Evolutionary conservation across 2,329 filamentous ascomycete species (phyloP), one percentile per base, ranked within the genome.

Genomic region (Tolypocladium guangdongense): DNA sequence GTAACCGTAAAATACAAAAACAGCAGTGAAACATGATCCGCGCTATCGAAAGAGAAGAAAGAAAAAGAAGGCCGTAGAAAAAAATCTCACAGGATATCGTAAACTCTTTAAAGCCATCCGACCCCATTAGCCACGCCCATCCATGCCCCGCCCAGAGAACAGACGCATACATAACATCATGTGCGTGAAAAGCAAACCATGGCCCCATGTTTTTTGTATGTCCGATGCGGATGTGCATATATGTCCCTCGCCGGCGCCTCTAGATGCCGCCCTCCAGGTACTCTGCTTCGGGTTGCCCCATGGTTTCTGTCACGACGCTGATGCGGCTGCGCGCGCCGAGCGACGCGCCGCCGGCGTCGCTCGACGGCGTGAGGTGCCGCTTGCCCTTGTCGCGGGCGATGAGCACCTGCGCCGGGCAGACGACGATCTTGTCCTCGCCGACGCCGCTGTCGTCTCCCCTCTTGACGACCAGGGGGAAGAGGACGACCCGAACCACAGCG

Each of bases 401-500:
- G 56, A 97, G 80, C 37, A 99, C 93, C 69, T 97, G 92, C 7
- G 95, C 93, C 11, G 92, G 92, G 66, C 87, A 95, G 46, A 99
- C 90, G 48, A 97, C 91, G 58, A 95, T 89, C 75, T 97, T 91
- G 60, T 96, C 90, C 52, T 96, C 90, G 52, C 91, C 92, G 52
- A 86, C 80, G 27, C 91, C 93, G 41, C 78, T 76, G 66, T 97
- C 92, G 64, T 95, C 88, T 52, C 91, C 92, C 74, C 93, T 95
- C 74, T 96, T 96, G 62, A 97, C 89, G 20, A 99, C 92, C 1
- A 97, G 79, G 11, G 95, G 95, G 76, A 99, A 99, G 41, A 99
- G 81, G 2, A 99, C 91, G 57, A 96, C 82, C 60, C 93, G 88
- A 41, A 99, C 90, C 20, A 92, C 82, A 30, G 90, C 85, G 41